A percentile compares a stretch with the other conserved stretches of the same genome.
Conservation (phyloP, 352 stramenopile genomes). For the Globisporangium cylindrosporum region DNA sequence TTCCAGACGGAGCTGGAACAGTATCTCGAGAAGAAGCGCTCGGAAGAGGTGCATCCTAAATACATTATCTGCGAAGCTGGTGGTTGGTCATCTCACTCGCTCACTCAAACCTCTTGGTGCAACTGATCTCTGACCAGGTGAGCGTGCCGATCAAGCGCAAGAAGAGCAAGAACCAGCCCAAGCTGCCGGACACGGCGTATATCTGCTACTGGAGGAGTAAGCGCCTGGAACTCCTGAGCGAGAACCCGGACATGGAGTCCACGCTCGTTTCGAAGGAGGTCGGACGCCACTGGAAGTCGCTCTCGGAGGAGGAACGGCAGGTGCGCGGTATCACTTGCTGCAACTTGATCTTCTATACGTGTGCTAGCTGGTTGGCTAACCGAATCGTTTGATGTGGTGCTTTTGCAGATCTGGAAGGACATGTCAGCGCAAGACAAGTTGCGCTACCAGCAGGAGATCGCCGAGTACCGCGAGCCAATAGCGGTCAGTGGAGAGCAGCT, state of each 20-base stretch:
- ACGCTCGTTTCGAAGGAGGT: constrained; percentile 49
- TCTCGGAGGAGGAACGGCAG: constrained; percentile 36
- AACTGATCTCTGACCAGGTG: not conserved
- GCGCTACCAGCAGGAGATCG: constrained; percentile 52
- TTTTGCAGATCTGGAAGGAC: constrained; percentile 40
- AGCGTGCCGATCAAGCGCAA: constrained; percentile 27
- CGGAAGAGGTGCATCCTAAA: not conserved
- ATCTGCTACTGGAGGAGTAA: constrained; percentile 63
- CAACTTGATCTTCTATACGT: not conserved
- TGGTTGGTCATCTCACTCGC: not conserved
- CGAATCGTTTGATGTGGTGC: not conserved
- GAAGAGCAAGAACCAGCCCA: constrained; percentile 40
- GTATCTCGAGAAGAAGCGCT: constrained; percentile 19
- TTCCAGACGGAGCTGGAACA: constrained; percentile 38
- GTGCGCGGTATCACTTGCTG: constrained; percentile 5
- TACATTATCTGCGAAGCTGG: not conserved
- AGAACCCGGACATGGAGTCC: constrained; percentile 36
- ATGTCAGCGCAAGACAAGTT: constrained; percentile 44
- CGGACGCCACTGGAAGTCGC: constrained; percentile 42
- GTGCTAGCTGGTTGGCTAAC: not conserved
- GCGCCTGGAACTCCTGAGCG: constrained; percentile 35
- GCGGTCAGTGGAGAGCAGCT: constrained; percentile 3
- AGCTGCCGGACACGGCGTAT: constrained; percentile 58
- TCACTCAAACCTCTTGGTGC: not conserved
- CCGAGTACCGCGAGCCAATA: constrained; percentile 27